Conservation (phyloP, 2,329 filamentous ascomycete genomes). For the Beauveria sp. region DNA sequence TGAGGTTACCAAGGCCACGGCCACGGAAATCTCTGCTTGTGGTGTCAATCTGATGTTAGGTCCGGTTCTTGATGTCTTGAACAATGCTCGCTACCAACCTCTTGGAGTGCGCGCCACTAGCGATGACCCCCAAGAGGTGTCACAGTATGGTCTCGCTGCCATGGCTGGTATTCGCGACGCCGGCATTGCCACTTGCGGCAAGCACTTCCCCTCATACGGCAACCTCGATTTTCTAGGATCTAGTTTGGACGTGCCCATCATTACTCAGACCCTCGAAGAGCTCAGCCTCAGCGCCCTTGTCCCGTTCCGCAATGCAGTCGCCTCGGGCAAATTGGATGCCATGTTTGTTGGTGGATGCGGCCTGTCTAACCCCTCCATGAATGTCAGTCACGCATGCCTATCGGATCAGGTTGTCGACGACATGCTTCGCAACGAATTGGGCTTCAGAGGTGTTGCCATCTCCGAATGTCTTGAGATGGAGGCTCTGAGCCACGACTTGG, state of each 20-base stretch:
- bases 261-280: slow-evolving; percentile 89
- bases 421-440: slow-evolving; percentile 76
- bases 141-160: slow-evolving; percentile 81
- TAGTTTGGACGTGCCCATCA: slow-evolving; percentile 85
- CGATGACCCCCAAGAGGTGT: slow-evolving; percentile 92
- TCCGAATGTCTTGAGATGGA: slow-evolving; percentile 98
- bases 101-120: slow-evolving; percentile 83
- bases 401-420: slow-evolving; percentile 92
- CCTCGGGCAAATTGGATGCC: slow-evolving; percentile 71
- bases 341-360: slow-evolving; percentile 96
- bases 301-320: slow-evolving; percentile 84
- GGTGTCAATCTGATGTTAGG: slow-evolving; percentile 95
- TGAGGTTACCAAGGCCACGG: slow-evolving; percentile 86
- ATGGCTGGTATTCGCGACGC: slow-evolving; percentile 91
- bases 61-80: slow-evolving; percentile 87
- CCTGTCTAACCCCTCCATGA: slow-evolving; percentile 84
- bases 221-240: slow-evolving; percentile 91
- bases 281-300: slow-evolving; percentile 85
- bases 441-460: slow-evolving; percentile 86
- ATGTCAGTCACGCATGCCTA: slow-evolving; percentile 90
- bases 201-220: slow-evolving; percentile 94
- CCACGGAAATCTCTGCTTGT: slow-evolving; percentile 83
- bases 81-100: slow-evolving; percentile 85
- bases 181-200: slow-evolving; percentile 81
- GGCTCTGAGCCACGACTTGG: slow-evolving; percentile 87